Evolutionary conservation across 2,329 filamentous ascomycete species (phyloP).

Genomic region (Raffaelea ambrosiae): DNA sequence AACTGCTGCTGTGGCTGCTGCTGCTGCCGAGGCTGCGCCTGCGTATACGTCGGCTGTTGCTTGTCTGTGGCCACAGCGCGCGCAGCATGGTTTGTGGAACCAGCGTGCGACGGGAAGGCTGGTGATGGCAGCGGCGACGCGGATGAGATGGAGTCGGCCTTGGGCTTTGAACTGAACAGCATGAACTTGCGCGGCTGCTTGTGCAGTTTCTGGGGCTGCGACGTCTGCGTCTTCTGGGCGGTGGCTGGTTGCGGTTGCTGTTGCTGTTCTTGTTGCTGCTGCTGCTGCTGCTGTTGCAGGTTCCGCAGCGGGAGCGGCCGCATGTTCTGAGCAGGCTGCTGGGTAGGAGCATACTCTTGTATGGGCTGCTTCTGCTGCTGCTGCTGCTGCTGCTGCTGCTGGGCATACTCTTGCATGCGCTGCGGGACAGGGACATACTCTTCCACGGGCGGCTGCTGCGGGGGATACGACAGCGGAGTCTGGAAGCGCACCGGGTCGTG

Average conservation of each 20-base stretch:
- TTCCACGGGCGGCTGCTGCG: too few species aligned
- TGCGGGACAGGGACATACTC: too few species aligned
- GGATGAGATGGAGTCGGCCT: constrained; percentile 1
- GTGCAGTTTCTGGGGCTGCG: too few species aligned
- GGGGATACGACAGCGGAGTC: too few species aligned
- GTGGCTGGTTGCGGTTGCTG: neutral
- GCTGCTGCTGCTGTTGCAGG: too few species aligned
- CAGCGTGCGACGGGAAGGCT: neutral
- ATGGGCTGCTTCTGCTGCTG: neutral
- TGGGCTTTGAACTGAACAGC: neutral
- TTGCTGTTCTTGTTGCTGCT: too few species aligned
- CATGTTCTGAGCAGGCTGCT: too few species aligned
- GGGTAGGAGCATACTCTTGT: neutral
- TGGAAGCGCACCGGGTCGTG: too few species aligned
- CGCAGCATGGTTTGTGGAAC: neutral
- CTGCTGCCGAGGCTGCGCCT: too few species aligned
- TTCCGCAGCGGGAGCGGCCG: too few species aligned
- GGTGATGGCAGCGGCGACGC: constrained; percentile 5
- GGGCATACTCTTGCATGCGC: neutral
- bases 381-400: neutral
- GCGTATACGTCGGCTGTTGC: neutral
- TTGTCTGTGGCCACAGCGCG: neutral
- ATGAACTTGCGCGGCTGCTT: neutral
- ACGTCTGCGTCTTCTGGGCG: too few species aligned
- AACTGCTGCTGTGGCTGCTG: too few species aligned